Evolutionary conservation across 2,329 filamentous ascomycete genomes (phyloP).

Genomic region (Neurospora sp.): DNA sequence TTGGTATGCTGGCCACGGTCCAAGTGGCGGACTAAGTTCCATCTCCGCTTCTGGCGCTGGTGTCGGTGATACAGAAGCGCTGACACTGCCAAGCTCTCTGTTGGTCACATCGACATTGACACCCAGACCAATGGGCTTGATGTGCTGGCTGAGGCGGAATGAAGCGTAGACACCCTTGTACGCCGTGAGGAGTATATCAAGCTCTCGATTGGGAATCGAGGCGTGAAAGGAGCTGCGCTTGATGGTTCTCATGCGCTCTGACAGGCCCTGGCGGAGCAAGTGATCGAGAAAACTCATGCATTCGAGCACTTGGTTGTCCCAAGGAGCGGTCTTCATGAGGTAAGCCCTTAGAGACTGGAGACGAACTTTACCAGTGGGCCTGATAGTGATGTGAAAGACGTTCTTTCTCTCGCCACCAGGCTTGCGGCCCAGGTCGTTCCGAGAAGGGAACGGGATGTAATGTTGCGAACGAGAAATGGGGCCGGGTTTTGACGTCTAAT

Average conservation of each 20-base stretch:
- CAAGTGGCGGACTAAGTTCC: too few species aligned
- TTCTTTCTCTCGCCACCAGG: constrained; percentile 29
- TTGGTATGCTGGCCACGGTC: too few species aligned
- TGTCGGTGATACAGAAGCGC: too few species aligned
- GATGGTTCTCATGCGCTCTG: constrained; percentile 55
- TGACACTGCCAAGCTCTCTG: too few species aligned
- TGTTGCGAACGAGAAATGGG: too few species aligned
- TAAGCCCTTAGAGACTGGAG: constrained; percentile 58
- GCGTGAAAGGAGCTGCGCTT: constrained; percentile 74
- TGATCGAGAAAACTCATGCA: constrained; percentile 87
- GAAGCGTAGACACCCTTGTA: constrained; percentile 87
- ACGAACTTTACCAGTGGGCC: constrained; percentile 56
- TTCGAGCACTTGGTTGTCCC: constrained; percentile 61
- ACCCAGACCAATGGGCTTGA: constrained; percentile 51
- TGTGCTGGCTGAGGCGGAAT: constrained; percentile 58
- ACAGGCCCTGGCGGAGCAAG: constrained; percentile 69
- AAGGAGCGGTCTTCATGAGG: constrained; percentile 46
- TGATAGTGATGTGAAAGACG: constrained; percentile 51
- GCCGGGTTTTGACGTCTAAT: too few species aligned
- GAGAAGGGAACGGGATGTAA: too few species aligned
- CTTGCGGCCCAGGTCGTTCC: constrained; percentile 9
- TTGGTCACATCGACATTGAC: constrained; percentile 44
- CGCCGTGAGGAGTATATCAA: constrained; percentile 55
- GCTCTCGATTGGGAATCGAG: constrained; percentile 27
- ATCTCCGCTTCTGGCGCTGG: too few species aligned